Base-by-base conservation (phyloP, 768 basidiomycete genomes). In the Myochromella boudieri region DNA sequence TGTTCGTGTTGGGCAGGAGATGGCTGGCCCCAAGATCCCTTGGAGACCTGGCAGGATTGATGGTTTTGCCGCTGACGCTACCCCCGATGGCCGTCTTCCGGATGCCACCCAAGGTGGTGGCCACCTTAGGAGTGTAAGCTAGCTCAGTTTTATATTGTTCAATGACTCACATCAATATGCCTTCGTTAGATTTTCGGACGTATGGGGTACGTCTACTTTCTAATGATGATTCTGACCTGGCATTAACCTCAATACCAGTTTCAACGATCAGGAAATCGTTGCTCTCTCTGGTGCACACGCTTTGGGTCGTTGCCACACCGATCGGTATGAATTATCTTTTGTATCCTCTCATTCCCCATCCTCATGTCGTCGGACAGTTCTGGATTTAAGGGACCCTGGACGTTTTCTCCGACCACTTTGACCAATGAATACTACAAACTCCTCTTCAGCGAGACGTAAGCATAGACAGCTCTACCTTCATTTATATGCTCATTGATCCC, bases 241-340 rank as follows among this genome's bases (percentile, higher is more conserved):
- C 46, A 27, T 40, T 45, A 15, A 39, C 24, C 17, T 41, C 44
- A 9, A 22, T 42, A 18, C 24, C 29, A 76, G 75, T 43, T 95
- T 97, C 77, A 87, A 93, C 63, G 95, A 99, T 69, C 91, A 91
- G 68, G 95, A 97, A 71, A 98, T 98, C 40, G 95, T 97, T 50
- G 91, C 92, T 45, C 87, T 97, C 55, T 81, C 82, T 18, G 95
- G 95, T 52, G 94, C 91, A 28, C 95, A 99, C 62, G 94, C 93
- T 48, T 83, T 99, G 36, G 95, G 97, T 18, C 90, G 95, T 63
- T 95, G 93, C 78, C 95, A 99, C 75, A 48, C 74, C 47, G 79
- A 90, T 67, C 82, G 91, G 79, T 81, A 61, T 54, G 70, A 56
- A 34, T 9, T 25, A 14, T 17, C 32, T 44, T 2, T 34, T n/a